Conservation (phyloP, 2,329 filamentous ascomycete genomes). For the Neopestalotiopsis clavispora region DNA sequence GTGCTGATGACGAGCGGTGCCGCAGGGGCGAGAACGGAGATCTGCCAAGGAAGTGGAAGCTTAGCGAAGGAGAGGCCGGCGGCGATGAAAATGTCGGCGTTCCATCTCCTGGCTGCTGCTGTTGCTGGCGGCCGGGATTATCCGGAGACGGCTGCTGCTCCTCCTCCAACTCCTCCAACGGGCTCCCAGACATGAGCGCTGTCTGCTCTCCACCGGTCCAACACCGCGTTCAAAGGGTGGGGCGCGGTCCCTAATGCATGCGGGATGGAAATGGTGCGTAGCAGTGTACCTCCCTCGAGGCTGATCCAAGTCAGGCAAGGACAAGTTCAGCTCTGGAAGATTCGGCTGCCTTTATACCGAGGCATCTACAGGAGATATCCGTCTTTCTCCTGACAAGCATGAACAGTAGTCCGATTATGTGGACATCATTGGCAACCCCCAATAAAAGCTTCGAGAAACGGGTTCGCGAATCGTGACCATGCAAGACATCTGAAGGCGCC, state of each 20-base stretch:
- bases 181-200: constrained; percentile 13
- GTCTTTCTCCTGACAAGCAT: not conserved
- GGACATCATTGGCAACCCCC: not conserved
- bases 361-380: not conserved
- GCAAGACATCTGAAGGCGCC: not conserved
- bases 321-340: not conserved
- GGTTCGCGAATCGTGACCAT: not conserved
- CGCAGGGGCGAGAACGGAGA: constrained; percentile 33
- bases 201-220: not conserved
- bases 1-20: constrained; percentile 27
- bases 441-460: not conserved
- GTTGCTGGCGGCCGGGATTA: constrained; percentile 22
- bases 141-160: constrained; percentile 27
- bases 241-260: not conserved
- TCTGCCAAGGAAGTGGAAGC: constrained; percentile 31
- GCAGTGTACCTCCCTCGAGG: not conserved
- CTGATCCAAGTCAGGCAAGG: not conserved
- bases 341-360: not conserved
- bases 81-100: constrained; percentile 27
- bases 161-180: constrained; percentile 18
- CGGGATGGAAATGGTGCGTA: not conserved
- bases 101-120: constrained; percentile 24
- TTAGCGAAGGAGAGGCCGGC: constrained; percentile 32
- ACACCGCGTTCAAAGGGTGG: not conserved
- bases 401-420: not conserved